These are phyloP conservation scores for Mrakia frigida DNA, from an alignment of 768 basidiomycete species.

Conservation along the genomic window DNA sequence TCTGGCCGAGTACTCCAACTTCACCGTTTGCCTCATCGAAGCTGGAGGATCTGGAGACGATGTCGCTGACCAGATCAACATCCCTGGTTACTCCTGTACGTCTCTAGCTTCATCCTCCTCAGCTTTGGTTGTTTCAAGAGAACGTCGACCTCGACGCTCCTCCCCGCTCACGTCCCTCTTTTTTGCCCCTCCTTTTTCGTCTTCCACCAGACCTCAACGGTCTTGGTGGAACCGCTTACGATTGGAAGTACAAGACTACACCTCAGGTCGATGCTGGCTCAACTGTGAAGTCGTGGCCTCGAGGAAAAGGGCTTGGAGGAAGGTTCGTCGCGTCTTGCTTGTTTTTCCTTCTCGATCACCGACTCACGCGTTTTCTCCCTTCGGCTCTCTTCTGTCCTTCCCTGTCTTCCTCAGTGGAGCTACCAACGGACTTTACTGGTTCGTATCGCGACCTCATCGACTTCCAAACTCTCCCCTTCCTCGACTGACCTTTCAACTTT, in stretches of 20 bases:
- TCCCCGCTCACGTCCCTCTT: background rate
- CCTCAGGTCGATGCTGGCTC: slow-evolving; percentile 24
- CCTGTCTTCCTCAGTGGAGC: slow-evolving; percentile 47
- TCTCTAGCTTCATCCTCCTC: background rate
- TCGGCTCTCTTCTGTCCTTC: slow-evolving; percentile 3
- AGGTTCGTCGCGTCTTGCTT: slow-evolving; percentile 35
- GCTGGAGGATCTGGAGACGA: slow-evolving; percentile 19
- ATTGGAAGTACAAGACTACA: slow-evolving; percentile 37
- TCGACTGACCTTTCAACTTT: slow-evolving; percentile 24
- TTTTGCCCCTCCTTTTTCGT: background rate
- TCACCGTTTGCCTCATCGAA: slow-evolving; percentile 30
- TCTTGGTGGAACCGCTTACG: slow-evolving; percentile 17
- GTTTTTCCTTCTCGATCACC: background rate
- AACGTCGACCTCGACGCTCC: background rate
- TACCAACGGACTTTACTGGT: slow-evolving; percentile 63
- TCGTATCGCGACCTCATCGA: background rate
- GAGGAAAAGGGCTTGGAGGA: slow-evolving; percentile 65
- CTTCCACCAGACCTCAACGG: slow-evolving; percentile 21
- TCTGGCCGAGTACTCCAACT: slow-evolving; percentile 26
- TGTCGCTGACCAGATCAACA: slow-evolving; percentile 20
- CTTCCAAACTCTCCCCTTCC: slow-evolving; percentile 31
- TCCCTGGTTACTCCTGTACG: slow-evolving; percentile 28
- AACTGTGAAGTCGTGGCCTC: slow-evolving; percentile 25
- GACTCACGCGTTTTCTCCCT: background rate
- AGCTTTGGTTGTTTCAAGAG: background rate